A percentile compares a stretch with the other conserved stretches of the same genome.
Evolutionary conservation across 2,329 filamentous ascomycete species (phyloP).

Genomic region (Raffaelea albimanens): DNA sequence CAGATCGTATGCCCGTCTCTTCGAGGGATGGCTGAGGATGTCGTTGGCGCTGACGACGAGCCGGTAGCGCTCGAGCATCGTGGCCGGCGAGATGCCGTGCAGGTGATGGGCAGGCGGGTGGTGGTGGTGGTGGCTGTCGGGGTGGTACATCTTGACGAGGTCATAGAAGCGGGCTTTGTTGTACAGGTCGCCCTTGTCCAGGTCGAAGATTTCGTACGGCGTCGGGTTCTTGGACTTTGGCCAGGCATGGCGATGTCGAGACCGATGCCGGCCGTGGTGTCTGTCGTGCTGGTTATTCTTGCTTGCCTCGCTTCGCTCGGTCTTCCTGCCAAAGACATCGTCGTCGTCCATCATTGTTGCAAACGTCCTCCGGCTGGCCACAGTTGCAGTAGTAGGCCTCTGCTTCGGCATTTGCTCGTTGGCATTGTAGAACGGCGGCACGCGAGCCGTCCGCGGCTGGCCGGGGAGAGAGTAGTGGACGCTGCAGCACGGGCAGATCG

Average conservation of each 20-base stretch:
- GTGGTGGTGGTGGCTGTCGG: slow-evolving; percentile 49
- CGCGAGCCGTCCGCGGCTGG: too few relatives aligned
- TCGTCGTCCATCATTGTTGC: too few relatives aligned
- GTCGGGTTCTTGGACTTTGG: slow-evolving; percentile 49
- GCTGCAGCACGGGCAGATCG: too few relatives aligned
- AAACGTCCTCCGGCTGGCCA: too few relatives aligned
- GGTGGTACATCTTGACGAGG: slow-evolving; percentile 93
- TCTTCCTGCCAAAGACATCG: too few relatives aligned
- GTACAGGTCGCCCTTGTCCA: slow-evolving; percentile 53
- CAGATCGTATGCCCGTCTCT: slow-evolving; percentile 71
- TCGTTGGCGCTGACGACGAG: slow-evolving; percentile 81
- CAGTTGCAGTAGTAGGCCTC: too few relatives aligned
- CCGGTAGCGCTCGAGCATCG: slow-evolving; percentile 79
- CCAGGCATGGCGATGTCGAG: slow-evolving; percentile 26
- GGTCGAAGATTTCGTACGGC: slow-evolving; percentile 80
- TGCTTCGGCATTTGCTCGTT: too few relatives aligned
- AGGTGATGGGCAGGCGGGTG: slow-evolving; percentile 18
- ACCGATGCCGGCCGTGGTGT: too few relatives aligned
- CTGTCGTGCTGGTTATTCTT: too few relatives aligned
- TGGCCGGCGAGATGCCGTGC: slow-evolving; percentile 43
- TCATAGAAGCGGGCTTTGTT: slow-evolving; percentile 79
- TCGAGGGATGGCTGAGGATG: slow-evolving; percentile 72
- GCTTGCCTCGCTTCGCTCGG: too few relatives aligned
- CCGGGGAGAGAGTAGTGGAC: too few relatives aligned
- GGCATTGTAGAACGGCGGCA: too few relatives aligned